Conservation (phyloP, 495 filamentous ascomycete species). For the Aspergillus campestris region DNA sequence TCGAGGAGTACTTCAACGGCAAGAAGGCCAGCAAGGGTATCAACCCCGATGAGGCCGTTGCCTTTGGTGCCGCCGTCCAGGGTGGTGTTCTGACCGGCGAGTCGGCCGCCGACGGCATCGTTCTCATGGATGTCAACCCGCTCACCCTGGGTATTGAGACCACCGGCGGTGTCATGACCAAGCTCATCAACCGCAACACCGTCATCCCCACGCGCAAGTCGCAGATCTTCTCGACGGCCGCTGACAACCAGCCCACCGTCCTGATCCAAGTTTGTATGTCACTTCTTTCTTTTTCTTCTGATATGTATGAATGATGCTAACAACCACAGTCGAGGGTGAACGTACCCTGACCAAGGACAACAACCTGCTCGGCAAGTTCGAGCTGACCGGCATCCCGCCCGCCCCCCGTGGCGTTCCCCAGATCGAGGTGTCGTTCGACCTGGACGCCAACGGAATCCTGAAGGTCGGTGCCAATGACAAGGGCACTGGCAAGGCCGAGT, state of each 20-base stretch:
- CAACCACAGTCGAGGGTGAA: conserved; percentile 68
- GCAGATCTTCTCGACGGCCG: conserved; percentile 96
- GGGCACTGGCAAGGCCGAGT: conserved; percentile 92
- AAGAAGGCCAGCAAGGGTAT: conserved; percentile 98
- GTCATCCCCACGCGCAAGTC: conserved; percentile 94
- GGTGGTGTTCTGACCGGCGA: conserved; percentile 91
- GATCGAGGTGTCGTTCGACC: conserved; percentile 95
- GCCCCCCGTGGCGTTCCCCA: conserved; percentile 94
- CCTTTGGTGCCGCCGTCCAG: conserved; percentile 95
- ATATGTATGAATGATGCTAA: background rate
- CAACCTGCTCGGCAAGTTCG: conserved; percentile 96
- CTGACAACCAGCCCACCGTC: conserved; percentile 96
- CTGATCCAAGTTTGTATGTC: conserved; percentile 80
- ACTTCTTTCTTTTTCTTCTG: background rate
- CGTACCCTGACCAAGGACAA: conserved; percentile 94
- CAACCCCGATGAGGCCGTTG: conserved; percentile 97
- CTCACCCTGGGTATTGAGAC: conserved; percentile 98
- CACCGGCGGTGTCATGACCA: conserved; percentile 97
- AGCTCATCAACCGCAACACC: conserved; percentile 91
- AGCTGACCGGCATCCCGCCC: conserved; percentile 89
- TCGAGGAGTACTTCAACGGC: conserved; percentile 91
- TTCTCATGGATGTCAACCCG: conserved; percentile 98
- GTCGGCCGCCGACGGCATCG: conserved; percentile 63
- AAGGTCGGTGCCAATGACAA: conserved; percentile 95
- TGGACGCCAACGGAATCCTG: conserved; percentile 96